A percentile compares a stretch with the other conserved stretches of the same genome.
Evolutionary conservation across 495 filamentous ascomycete genomes (phyloP).

Genomic region (Staphylotrichum tortipilum): DNA sequence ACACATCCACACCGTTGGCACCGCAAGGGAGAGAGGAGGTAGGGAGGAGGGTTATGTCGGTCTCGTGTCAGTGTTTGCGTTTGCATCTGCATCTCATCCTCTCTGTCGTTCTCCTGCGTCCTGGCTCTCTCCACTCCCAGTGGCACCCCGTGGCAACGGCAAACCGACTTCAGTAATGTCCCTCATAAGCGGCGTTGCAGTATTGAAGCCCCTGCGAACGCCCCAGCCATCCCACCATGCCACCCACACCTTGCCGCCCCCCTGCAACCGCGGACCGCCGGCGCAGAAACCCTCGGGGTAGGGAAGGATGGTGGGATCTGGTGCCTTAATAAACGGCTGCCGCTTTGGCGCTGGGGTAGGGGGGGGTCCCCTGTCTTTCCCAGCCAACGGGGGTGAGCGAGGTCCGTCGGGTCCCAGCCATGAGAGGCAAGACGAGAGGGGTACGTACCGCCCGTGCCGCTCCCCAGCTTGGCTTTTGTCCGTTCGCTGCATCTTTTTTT

Average conservation of each 20-base stretch:
- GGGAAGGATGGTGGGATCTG: too few species aligned
- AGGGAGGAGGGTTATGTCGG: too few species aligned
- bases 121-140: too few species aligned
- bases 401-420: neutral
- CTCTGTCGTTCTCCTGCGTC: too few species aligned
- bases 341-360: slow-evolving; percentile 7
- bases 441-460: slow-evolving; percentile 8
- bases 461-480: neutral
- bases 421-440: neutral
- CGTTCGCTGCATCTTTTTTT: too few species aligned
- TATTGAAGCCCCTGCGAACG: slow-evolving; percentile 16
- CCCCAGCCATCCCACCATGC: slow-evolving; percentile 13
- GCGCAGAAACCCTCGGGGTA: slow-evolving; percentile 11
- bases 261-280: slow-evolving; percentile 15
- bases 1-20: too few species aligned
- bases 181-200: too few species aligned
- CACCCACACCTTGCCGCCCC: slow-evolving; percentile 6
- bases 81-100: too few species aligned
- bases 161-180: too few species aligned
- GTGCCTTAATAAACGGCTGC: slow-evolving; percentile 16
- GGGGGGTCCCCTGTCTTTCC: neutral
- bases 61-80: too few species aligned
- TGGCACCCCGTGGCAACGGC: too few species aligned
- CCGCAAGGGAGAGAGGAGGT: too few species aligned
- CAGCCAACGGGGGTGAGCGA: slow-evolving; percentile 3